Percentiles rank a stretch among this genome's conserved stretches.
Evolutionary conservation across 2,329 filamentous ascomycete genomes (phyloP).

Genomic region (Ambrosiella xylebori): DNA sequence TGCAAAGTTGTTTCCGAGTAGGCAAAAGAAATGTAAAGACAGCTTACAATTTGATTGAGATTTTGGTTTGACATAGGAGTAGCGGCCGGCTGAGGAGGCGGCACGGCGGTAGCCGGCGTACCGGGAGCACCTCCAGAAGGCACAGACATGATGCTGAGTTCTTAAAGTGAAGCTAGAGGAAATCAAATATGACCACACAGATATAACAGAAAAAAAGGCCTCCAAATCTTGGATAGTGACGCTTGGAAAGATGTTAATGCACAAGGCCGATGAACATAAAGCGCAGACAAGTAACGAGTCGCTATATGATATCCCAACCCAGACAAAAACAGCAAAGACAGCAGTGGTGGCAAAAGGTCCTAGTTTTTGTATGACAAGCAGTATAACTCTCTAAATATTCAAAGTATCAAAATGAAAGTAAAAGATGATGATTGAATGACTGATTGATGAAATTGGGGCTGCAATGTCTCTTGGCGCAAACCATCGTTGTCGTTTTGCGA

Average conservation of each 20-base stretch:
- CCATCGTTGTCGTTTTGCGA: background rate
- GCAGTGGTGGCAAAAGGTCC: too few species aligned
- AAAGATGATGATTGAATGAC: background rate
- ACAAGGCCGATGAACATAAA: too few species aligned
- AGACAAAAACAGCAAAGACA: too few species aligned
- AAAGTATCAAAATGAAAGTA: background rate
- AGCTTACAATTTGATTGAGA: constrained; percentile 82
- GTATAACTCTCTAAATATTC: background rate
- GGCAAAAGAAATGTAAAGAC: background rate
- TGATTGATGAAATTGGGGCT: background rate
- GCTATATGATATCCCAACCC: too few species aligned
- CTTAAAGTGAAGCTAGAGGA: background rate
- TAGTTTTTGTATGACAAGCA: too few species aligned
- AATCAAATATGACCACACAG: background rate
- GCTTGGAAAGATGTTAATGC: too few species aligned
- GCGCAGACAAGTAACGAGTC: too few species aligned
- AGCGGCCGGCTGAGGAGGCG: constrained; percentile 17
- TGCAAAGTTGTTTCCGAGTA: background rate
- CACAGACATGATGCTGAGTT: background rate
- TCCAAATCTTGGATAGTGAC: too few species aligned
- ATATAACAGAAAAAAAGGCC: too few species aligned
- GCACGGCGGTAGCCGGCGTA: constrained; percentile 13
- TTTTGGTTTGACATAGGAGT: constrained; percentile 62
- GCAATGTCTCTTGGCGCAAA: constrained; percentile 4
- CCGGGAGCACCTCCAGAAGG: background rate